Conservation (phyloP, 768 basidiomycete species). For the Dioszegia hungarica region DNA sequence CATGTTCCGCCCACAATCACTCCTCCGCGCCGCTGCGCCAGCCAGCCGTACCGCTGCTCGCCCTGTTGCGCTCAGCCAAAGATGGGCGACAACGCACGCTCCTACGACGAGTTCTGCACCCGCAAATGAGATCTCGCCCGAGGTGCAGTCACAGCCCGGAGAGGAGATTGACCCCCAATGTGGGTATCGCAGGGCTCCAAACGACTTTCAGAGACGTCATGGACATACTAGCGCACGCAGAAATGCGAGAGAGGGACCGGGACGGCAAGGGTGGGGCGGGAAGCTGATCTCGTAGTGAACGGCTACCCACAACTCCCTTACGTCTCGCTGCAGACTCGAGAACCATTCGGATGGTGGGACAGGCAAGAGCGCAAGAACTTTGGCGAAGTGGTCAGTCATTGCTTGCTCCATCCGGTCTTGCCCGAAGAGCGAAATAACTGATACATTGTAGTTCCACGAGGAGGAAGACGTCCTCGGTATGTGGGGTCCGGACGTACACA, state of each 20-base stretch:
- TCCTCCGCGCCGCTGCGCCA: slow-evolving; percentile 13
- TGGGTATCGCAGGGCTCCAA: slow-evolving; percentile 24
- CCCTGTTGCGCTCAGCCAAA: neutral
- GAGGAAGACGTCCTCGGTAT: slow-evolving; percentile 51
- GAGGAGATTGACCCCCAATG: slow-evolving; percentile 47
- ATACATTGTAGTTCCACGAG: slow-evolving; percentile 49
- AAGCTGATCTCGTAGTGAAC: slow-evolving; percentile 28
- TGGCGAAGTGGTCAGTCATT: slow-evolving; percentile 48
- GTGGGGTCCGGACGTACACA: slow-evolving; percentile 52
- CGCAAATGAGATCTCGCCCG: slow-evolving; percentile 11
- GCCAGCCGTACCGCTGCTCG: neutral
- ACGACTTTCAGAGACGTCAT: too few relatives aligned
- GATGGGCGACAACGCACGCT: slow-evolving; percentile 17
- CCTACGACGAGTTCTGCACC: slow-evolving; percentile 25
- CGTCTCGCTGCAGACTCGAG: slow-evolving; percentile 44
- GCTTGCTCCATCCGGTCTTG: neutral
- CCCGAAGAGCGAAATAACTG: neutral
- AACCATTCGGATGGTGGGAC: slow-evolving; percentile 51
- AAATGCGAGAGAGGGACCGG: neutral
- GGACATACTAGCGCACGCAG: neutral
- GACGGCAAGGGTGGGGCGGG: neutral
- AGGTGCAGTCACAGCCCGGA: slow-evolving; percentile 19
- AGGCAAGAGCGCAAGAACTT: slow-evolving; percentile 51
- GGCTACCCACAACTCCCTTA: slow-evolving; percentile 50
- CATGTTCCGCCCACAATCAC: slow-evolving; percentile 17